Base-by-base conservation (phyloP, 805 yeast species). In the Diddensiella caesifluorescens region DNA sequence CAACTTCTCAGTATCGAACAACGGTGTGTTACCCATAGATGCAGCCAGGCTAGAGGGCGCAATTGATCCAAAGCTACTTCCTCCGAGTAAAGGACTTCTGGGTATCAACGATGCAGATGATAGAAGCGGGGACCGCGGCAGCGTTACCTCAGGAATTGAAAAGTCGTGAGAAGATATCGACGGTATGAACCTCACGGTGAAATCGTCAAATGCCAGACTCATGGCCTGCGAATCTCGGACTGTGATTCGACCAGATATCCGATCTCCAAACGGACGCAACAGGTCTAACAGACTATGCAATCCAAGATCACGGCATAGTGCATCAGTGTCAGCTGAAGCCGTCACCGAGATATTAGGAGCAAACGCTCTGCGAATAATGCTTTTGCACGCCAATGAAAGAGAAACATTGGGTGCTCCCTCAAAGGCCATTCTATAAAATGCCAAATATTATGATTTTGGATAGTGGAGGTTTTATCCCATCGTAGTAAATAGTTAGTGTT, bases 191-290 rank as follows among this genome's bases (percentile, higher is more conserved):
- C 83, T 64, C 23, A 82, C 63, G 16, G 79, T 76, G 50, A 77
- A 77, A 50, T 74, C 73, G 5, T 74, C 75, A 42, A 72, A 69
- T 3, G 62, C 64, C 41, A 68, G 63, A 15, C 79, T 71, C 29
- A 71, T 64, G 33, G 74, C 62, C 54, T 73, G 80, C 21, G 71
- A 67, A 52, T 73, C 79, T 22, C 73, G 69, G 41, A 75, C 68
- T 39, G 68, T 71, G 50, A 72, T 71, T 21, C 67, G 54, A 42
- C 74, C 74, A 35, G 64, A 62, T 23, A 75, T 70, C 45, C 61
- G 65, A 50, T 74, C 77, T 4, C 83, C 84, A 55, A 75, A 76
- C 0, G 80, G 79, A 46, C 64, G 60, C 15, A 79, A 45, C 38
- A 78, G 53, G 48, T 69, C 75, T 36, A 75, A 62, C n/a, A 72